Evolutionary conservation across 495 filamentous ascomycete species (phyloP).

Genomic region (Acidiella bohemica): DNA sequence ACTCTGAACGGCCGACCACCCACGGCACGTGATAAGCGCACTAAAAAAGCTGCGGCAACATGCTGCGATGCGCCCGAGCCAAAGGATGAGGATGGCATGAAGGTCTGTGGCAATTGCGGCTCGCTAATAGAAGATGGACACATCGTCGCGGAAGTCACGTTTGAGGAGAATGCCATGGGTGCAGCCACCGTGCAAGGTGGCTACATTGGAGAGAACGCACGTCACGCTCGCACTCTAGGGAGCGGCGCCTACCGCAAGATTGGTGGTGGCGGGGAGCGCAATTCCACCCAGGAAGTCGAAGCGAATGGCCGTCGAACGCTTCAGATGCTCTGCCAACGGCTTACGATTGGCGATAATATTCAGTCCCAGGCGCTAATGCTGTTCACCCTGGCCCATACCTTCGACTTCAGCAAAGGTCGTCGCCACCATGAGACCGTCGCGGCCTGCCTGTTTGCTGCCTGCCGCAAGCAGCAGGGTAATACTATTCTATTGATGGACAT

Average conservation of each 20-base stretch:
- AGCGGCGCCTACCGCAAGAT: slow-evolving; percentile 42
- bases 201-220: slow-evolving; percentile 70
- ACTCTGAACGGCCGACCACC: no score
- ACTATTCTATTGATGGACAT: slow-evolving; percentile 83
- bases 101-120: slow-evolving; percentile 71
- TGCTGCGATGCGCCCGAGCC: slow-evolving; percentile 14
- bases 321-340: slow-evolving; percentile 2
- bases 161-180: slow-evolving; percentile 69
- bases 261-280: slow-evolving; percentile 45
- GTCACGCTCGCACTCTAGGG: slow-evolving; percentile 48
- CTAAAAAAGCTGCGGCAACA: slow-evolving; percentile 1
- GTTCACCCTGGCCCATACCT: slow-evolving; percentile 62
- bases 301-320: slow-evolving; percentile 6
- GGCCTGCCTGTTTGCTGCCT: slow-evolving; percentile 76
- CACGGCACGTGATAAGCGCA: no score
- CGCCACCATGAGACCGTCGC: slow-evolving; percentile 71
- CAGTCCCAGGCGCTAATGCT: slow-evolving; percentile 51
- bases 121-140: slow-evolving; percentile 65
- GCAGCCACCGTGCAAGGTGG: slow-evolving; percentile 85
- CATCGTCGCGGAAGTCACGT: slow-evolving; percentile 81
- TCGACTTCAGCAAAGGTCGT: slow-evolving; percentile 82
- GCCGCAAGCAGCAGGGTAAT: slow-evolving; percentile 50
- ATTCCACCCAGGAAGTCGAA: slow-evolving; percentile 25
- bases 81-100: slow-evolving; percentile 35
- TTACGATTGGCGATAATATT: slow-evolving; percentile 42